These are phyloP conservation scores for Fusarium chlamydosporum DNA, from an alignment of 2,329 filamentous ascomycete species.

Conservation along the genomic window DNA sequence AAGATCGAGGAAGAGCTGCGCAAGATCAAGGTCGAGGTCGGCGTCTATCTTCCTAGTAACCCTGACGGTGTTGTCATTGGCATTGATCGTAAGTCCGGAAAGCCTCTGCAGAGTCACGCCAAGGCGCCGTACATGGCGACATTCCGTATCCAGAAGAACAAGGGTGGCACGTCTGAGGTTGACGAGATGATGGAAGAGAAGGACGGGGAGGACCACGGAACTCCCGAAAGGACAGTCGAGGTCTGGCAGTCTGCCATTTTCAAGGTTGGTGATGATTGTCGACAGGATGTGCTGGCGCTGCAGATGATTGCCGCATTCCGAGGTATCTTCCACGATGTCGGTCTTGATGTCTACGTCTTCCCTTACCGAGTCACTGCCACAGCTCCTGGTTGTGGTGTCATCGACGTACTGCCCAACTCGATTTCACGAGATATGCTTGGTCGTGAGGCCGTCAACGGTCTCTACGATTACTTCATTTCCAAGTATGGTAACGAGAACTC, in stretches of 20 bases:
- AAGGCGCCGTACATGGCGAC: constrained; percentile 99
- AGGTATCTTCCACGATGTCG: constrained; percentile 95
- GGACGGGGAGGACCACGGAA: constrained; percentile 55
- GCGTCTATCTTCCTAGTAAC: constrained; percentile 96
- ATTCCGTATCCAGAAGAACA: constrained; percentile 92
- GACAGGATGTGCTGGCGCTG: constrained; percentile 94
- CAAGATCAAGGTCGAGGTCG: constrained; percentile 96
- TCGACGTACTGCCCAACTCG: constrained; percentile 97
- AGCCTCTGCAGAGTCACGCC: constrained; percentile 96
- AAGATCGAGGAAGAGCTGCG: constrained; percentile 99
- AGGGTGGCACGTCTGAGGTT: constrained; percentile 65
- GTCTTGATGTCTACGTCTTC: constrained; percentile 96
- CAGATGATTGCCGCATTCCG: constrained; percentile 99
- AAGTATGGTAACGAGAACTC: constrained; percentile 98
- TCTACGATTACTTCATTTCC: constrained; percentile 98
- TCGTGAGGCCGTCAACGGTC: constrained; percentile 95
- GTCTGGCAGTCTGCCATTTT: constrained; percentile 99
- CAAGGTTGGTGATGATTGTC: constrained; percentile 98
- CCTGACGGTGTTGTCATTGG: constrained; percentile 97
- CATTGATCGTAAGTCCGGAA: constrained; percentile 97
- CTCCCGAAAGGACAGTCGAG: constrained; percentile 76
- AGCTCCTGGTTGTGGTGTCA: constrained; percentile 96
- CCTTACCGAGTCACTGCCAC: constrained; percentile 98
- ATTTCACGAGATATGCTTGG: constrained; percentile 99
- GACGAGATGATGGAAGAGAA: constrained; percentile 67